Base-by-base conservation (phyloP, 768 basidiomycete genomes). In the Clitopilus hobsonii region DNA sequence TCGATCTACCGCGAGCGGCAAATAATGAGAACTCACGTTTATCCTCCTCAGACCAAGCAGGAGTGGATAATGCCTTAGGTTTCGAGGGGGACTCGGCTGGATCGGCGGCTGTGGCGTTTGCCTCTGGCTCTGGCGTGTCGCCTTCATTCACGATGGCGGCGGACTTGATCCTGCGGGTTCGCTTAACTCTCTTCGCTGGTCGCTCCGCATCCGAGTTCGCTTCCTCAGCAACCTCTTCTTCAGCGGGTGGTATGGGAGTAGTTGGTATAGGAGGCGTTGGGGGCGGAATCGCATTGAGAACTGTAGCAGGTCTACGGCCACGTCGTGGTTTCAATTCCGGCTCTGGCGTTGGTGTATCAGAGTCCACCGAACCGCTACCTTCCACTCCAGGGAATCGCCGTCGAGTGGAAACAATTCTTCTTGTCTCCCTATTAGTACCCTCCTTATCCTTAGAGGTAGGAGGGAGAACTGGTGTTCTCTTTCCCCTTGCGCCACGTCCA, bases 41-140 rank as follows among this genome's bases (percentile, higher is more conserved):
- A 61, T 91, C 89, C 29, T 83, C 81, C 7, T 82, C 80, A 2
- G 83, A 81, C 87, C 88, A 89, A 49, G 78, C 77, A 32, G 67
- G 70, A 25, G 65, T 56, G n/a, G 62, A 38, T 51, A 56, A 32
- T 5, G 11, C 28, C 54, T 54, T 13, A 38, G 56, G 61, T 56
- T 67, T 56, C 60, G 62, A 54, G 73, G 48, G 73, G 64, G 6
- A 65, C 59, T 53, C 59, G 53, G 53, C 56, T 65, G 64, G 26
- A 25, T 58, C 28, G 52, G 36, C 20, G 58, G 48, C 65, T 28
- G 62, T 53, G 23, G 70, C 59, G 53, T 71, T 70, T 4, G 60
- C 55, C n/a, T 69, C 69, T 4, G 61, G 55, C 25, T 58, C 57
- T 24, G 71, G 70, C 22, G 65, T 68, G 11, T 63, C 55, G 6